Evolutionary conservation across 768 basidiomycete genomes (phyloP).

Genomic region (Tubosaeta sp.): DNA sequence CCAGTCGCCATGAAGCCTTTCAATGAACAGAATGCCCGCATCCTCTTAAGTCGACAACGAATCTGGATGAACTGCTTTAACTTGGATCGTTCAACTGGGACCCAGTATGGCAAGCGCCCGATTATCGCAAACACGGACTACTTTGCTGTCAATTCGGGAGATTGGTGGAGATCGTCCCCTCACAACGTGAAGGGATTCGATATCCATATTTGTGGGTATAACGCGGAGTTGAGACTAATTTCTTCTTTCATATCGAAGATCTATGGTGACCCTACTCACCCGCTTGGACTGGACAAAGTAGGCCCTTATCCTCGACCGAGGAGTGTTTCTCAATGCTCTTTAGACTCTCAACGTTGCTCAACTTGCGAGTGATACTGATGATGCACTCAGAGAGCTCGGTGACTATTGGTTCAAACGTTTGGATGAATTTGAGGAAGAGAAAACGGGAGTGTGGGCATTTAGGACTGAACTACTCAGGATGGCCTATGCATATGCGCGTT

Average conservation of each 20-base stretch:
- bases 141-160: constrained; percentile 62
- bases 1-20: constrained; percentile 67
- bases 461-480: constrained; percentile 58
- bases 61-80: constrained; percentile 91
- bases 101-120: constrained; percentile 84
- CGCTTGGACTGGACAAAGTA: constrained; percentile 75
- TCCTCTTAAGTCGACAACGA: constrained; percentile 85
- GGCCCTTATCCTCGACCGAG: not conserved
- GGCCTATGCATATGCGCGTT: constrained; percentile 64
- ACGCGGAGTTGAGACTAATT: constrained; percentile 65
- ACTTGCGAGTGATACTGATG: constrained; percentile 65
- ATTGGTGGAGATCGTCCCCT: constrained; percentile 67
- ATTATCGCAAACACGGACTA: constrained; percentile 77
- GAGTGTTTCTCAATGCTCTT: constrained; percentile 1
- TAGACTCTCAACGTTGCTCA: constrained; percentile 62
- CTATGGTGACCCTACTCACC: constrained; percentile 69
- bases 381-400: constrained; percentile 55
- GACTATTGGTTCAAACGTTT: constrained; percentile 52
- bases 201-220: constrained; percentile 77
- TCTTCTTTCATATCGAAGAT: constrained; percentile 57
- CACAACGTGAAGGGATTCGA: constrained; percentile 73
- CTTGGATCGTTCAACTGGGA: constrained; percentile 83
- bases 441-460: constrained; percentile 51
- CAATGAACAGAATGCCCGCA: constrained; percentile 78
- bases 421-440: constrained; percentile 49